Percentiles rank a stretch among this genome's conserved stretches.
These are phyloP conservation scores for Oxyria digyna DNA, from an alignment of 148 eudicot species.

Conservation along the genomic window DNA sequence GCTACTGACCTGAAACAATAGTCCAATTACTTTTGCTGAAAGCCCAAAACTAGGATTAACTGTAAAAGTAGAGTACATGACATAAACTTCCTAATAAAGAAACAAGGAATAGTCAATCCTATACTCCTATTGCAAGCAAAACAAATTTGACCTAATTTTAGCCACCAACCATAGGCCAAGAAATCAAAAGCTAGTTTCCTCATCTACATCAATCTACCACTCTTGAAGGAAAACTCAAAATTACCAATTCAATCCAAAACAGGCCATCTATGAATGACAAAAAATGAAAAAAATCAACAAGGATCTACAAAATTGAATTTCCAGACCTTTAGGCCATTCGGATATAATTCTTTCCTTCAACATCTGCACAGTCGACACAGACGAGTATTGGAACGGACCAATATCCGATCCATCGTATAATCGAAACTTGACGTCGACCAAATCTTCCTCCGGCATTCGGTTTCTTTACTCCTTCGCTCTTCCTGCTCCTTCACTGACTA, in stretches of 20 bases:
- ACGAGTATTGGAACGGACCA: conserved; percentile 57
- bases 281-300: not conserved
- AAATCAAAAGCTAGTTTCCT: not conserved
- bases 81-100: too few species aligned
- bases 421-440: conserved; percentile 65
- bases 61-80: too few species aligned
- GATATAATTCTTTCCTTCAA: conserved; percentile 65
- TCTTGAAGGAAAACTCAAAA: not conserved
- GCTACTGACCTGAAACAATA: not conserved
- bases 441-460: conserved; percentile 62
- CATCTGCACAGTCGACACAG: conserved; percentile 52
- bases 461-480: not conserved
- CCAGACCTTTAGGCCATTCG: conserved; percentile 76
- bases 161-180: not conserved
- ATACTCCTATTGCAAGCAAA: not conserved
- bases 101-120: not conserved
- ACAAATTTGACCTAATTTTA: not conserved
- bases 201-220: not conserved
- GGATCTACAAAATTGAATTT: not conserved
- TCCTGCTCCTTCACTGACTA: not conserved
- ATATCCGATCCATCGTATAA: conserved; percentile 83
- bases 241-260: not conserved
- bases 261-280: not conserved
- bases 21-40: too few species aligned
- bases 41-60: not conserved